These are phyloP conservation scores for Boletus rubescentipes DNA, from an alignment of 768 basidiomycete species.

Conservation along the genomic window DNA sequence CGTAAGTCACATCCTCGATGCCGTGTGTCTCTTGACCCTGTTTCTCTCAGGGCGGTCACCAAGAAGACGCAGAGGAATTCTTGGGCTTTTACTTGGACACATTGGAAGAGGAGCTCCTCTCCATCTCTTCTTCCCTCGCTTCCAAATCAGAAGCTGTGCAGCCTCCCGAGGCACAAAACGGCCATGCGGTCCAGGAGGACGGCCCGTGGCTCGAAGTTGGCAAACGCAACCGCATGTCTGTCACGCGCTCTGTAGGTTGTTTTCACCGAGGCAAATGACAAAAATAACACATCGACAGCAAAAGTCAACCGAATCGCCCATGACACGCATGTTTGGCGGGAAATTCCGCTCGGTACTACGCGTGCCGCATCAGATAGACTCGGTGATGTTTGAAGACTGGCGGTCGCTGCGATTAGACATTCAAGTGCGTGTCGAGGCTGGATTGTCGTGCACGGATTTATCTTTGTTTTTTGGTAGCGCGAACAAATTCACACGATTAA, in stretches of 20 bases:
- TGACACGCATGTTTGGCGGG: constrained; percentile 91
- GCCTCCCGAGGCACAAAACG: constrained; percentile 8
- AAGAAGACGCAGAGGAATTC: constrained; percentile 99
- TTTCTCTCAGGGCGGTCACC: constrained; percentile 70
- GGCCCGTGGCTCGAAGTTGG: constrained; percentile 95
- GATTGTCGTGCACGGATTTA: not conserved
- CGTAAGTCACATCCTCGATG: constrained; percentile 45
- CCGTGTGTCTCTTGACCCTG: not conserved
- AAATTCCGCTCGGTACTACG: constrained; percentile 84
- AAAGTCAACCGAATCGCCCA: constrained; percentile 79
- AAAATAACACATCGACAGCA: constrained; percentile 42
- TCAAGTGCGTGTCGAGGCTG: constrained; percentile 46
- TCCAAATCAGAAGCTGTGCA: constrained; percentile 35
- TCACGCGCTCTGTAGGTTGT: constrained; percentile 72
- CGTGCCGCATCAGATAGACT: constrained; percentile 81
- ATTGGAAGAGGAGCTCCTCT: constrained; percentile 86
- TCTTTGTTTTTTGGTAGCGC: constrained; percentile 44
- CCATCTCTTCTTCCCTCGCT: constrained; percentile 54
- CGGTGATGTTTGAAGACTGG: constrained; percentile 90
- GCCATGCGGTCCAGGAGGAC: constrained; percentile 39
- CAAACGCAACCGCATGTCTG: constrained; percentile 74
- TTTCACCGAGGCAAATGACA: constrained; percentile 3
- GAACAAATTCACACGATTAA: constrained; percentile 75
- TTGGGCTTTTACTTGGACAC: constrained; percentile 97
- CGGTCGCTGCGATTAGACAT: constrained; percentile 87